A percentile compares a stretch with the other conserved stretches of the same genome.
Conservation (phyloP, 768 basidiomycete genomes). For the Lentinula edodes region DNA sequence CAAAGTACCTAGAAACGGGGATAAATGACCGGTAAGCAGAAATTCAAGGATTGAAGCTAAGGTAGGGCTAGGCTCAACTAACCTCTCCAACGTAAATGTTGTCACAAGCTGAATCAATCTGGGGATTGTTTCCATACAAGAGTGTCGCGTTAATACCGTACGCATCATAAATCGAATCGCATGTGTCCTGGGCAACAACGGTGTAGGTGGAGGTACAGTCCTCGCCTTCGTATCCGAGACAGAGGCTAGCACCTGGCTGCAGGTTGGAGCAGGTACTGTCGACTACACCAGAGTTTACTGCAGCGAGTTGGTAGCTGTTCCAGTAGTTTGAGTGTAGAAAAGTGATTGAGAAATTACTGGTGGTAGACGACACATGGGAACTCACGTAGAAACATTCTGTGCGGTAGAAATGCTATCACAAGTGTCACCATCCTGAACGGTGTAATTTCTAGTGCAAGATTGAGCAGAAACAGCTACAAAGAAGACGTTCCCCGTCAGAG, state of each 20-base stretch:
- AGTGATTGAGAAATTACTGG: too few species aligned
- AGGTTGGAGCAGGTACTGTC: conserved; percentile 58
- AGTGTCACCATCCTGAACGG: conserved; percentile 49
- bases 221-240: conserved; percentile 51
- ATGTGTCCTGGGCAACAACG: conserved; percentile 52
- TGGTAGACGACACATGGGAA: conserved; percentile 1
- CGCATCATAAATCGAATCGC: conserved; percentile 38
- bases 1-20: conserved; percentile 46
- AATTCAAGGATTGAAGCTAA: too few species aligned
- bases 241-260: conserved; percentile 40
- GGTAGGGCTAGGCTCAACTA: conserved; percentile 13
- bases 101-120: conserved; percentile 46
- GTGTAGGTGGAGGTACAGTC: conserved; percentile 63
- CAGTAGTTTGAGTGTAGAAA: too few species aligned
- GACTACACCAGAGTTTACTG: conserved; percentile 48
- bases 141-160: conserved; percentile 46
- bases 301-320: conserved; percentile 67
- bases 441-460: conserved; percentile 57
- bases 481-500: background rate
- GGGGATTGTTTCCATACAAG: conserved; percentile 69
- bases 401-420: conserved; percentile 65
- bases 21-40: background rate
- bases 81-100: conserved; percentile 81
- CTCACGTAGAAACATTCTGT: conserved; percentile 59
- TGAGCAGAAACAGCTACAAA: conserved; percentile 26